Base-by-base conservation (phyloP, 2,329 filamentous ascomycete genomes). In the Dothideomycetes sp. region DNA sequence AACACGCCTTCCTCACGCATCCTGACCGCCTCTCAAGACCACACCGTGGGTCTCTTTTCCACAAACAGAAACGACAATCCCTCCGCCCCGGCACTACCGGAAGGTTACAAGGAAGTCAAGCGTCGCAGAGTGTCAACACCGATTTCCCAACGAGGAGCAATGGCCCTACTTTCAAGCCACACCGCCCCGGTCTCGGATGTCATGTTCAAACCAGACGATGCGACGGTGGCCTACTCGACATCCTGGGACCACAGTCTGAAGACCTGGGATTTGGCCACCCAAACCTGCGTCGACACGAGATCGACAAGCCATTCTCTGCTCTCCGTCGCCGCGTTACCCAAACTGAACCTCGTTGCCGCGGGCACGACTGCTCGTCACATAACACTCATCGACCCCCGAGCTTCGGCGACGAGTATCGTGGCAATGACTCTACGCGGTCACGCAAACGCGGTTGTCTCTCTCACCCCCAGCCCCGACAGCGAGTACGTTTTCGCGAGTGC, bases 351-450 rank as follows among this genome's bases (percentile, higher is more conserved):
- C 49, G 63, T 82, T 23, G 78, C 77, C 11, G 82, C 85, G 16
- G 91, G 88, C 45, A 94, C 85, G 2, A 81, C 81, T 12, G 84
- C 85, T 16, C 74, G 87, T 42, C 85, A 94, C 64, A 84, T 98
- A 57, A 89, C 86, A 1, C 73, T 98, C n/a, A 76, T 96, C 50
- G 91, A 98, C 60, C 89, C 89, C 3, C 78, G 91, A 39, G 81
- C 77, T 20, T 82, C 80, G 3, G 82, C 86, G 3, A 74, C 78
- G 1, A 74, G 79, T 1, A 83, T 89, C 17, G 78, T 82, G 9
- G 84, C 86, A 28, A 84, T 95, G 78, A 94, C 86, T n/a, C 75
- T 95, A 15, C 76, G 86, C 23, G 89, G 89, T 1, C 89, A 96
- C 65, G 78, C 78, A 45, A 94, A 94, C 65, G 71, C 70, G 5